Base-by-base conservation (phyloP, 257 asterid species). In the Ligustrum vulgare region DNA sequence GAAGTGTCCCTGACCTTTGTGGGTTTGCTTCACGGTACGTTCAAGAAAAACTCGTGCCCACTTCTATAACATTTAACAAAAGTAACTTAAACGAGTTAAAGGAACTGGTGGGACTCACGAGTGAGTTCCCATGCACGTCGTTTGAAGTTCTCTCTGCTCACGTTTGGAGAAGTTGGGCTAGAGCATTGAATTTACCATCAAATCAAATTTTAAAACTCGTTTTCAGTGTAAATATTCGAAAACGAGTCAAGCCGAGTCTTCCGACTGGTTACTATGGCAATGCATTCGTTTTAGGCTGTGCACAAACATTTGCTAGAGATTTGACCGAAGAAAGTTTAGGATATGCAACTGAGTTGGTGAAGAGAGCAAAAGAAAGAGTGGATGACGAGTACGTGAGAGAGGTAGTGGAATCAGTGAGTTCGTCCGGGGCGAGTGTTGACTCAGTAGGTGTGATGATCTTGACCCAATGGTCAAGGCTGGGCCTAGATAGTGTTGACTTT, bases 391-490 rank as follows among this genome's bases (percentile, higher is more conserved):
- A 85, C 63, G 96, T 89, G 65, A 82, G 80, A 22, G 90, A 89
- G 72, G 97, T 89, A 43, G 83, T 89, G 75, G 89, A 84, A 56
- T 69, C 75, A 43, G 93, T 91, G 91, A 88, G 93, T 78, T 60
- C 75, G 23, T 56, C 7, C 5, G 72, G 74, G 25, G 80, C 84
- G 4, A 63, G 75, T 56, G 91, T 89, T 4, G 90, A 88, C 91
- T 70, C 90, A n/a, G 93, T 85, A 0, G 96, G 97, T 6, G 88
- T 86, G 72, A 66, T 91, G 83, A 85, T 91, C 13, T 23, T 91
- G 89, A 80, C 96, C 0, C 93, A 91, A 12, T 91, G 93, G 97
- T 86, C 97, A 74, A 86, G 87, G 78, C 75, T 91, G 23, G 97
- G 97, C 60, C 79, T 91, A 16, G 82, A 89, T 11, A 63, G 56